Evolutionary conservation across 768 basidiomycete genomes (phyloP), one percentile per base, ranked within the genome.

Genomic region (Tulasnella sp.): DNA sequence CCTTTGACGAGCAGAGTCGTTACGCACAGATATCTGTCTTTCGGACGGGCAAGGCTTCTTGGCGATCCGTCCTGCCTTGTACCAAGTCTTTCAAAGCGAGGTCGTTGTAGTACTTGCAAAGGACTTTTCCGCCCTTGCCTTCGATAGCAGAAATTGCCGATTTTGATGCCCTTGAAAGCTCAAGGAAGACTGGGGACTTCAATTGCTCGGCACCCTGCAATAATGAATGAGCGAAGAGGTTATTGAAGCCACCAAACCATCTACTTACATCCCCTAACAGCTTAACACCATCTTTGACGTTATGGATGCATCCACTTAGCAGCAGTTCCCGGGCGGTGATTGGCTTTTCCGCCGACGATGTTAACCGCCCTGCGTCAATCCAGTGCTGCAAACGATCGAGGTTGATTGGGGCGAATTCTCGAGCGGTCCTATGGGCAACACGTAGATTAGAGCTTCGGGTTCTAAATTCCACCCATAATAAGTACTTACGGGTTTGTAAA

Each of bases 401-500:
- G 82, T 97, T 96, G 19, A 99, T 88, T 2, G 94, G 92, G 5
- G 94, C 93, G 86, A 90, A 97, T 7, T 86, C 90, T 84, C 92
- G 93, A 74, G 87, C 89, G 81, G 91, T 93, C 78, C 96, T 98
- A 82, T 40, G 56, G 58, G 38, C 24, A 36, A 1, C 6, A 40
- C 48, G 31, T 38, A 21, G 72, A 56, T 38, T 39, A 68, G 44
- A 75, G 71, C n/a, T 24, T 74, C 58, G 74, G 73, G 77, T 62
- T 21, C 31, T 34, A 8, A 21, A 27, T 1, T 31, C 56, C 16
- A 1, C 8, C n/a, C 79, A 38, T 36, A 12, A 27, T 36, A n/a
- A n/a, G n/a, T n/a, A 89, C 94, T 83, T 82, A 98, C 97, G 91
- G 90, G 86, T 98, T 99, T 80, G 92, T 90, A 85, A 99, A 99